Base-by-base conservation (phyloP, 768 basidiomycete species). In the Serendipita vermifera region DNA sequence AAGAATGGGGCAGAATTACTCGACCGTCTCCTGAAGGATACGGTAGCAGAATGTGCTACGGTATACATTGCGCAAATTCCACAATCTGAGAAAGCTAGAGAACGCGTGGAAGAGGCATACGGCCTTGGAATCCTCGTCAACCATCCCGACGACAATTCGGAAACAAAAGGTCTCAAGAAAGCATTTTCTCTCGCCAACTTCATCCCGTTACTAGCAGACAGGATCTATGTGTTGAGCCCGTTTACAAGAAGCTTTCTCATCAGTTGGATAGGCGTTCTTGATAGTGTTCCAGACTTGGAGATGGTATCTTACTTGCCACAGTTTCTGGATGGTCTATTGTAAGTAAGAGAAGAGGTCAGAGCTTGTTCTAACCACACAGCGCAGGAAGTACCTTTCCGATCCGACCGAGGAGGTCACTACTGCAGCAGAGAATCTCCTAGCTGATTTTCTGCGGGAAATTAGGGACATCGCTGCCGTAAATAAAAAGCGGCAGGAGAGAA, bases 1-100 rank as follows among this genome's bases (percentile, higher is more conserved):
- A 94, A 96, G 79, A 98, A 97, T 64, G 94, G 94, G 1, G 93
- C 96, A 1, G 96, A 99, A 67, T 78, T 99, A 27, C 77, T 98
- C 57, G 96, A 99, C 67, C 80, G 94, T 17, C 78, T 97, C n/a
- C 78, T 99, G 62, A 97, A 98, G 65, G 96, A 99, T 62, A 94
- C 97, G 46, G 94, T 98, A 3, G 86, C 92, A 11, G 96, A 98
- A 69, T 88, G 90, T 5, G 96, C 94, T 1, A 90, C 92, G 0
- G 85, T 87, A 33, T 97, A 96, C 66, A 83, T 96, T 54, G 90
- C 92, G 7, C 81, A 87, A 57, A 87, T 87, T 65, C 79, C 83
- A 2, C 87, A 89, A 65, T 85, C 83, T 0, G 85, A 84, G 66
- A 81, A 77, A 62, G 71, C 79, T 41, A 75, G 83, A 43, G 59